phyloP scores from a whole-genome alignment of 1,284 basidiomycete species.

The Rhodotorula sp. region DNA sequence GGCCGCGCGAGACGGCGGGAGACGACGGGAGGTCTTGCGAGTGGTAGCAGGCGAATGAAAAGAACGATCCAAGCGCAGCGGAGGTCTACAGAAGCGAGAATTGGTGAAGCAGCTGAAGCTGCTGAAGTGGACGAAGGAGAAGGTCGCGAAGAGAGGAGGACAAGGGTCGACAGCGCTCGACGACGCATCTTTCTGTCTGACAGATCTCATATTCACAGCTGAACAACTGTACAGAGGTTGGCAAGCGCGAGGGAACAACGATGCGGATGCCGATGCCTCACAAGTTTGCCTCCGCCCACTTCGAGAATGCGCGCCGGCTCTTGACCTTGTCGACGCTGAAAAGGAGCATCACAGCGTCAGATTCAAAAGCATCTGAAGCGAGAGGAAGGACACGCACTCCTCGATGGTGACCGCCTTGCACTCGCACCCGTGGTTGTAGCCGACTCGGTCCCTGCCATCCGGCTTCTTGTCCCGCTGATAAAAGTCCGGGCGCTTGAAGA shows the following conservation, averaged over 20 bases:
- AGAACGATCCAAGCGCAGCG: too few species aligned
- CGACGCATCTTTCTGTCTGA: neutral
- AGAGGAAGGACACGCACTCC: conserved; percentile 48
- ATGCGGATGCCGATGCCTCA: neutral
- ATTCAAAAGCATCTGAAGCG: too few species aligned
- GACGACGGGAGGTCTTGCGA: neutral
- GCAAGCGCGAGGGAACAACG: neutral
- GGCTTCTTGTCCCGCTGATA: conserved; percentile 54
- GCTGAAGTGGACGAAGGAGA: neutral
- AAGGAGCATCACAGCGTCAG: neutral
- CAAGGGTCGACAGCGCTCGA: neutral
- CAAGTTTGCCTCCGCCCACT: conserved; percentile 28
- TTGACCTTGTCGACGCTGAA: conserved; percentile 64
- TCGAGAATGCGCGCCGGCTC: conserved; percentile 56
- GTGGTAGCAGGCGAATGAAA: neutral
- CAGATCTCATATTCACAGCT: too few species aligned
- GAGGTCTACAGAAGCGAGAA: too few species aligned
- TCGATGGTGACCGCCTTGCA: conserved; percentile 60
- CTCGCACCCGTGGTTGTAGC: conserved; percentile 74
- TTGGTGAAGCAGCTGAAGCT: too few species aligned
- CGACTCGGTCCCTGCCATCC: conserved; percentile 67
- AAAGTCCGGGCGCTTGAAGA: conserved; percentile 70
- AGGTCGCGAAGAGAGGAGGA: neutral
- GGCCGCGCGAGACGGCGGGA: neutral
- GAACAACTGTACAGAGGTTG: neutral